These are phyloP conservation scores for Hypoxylon sp. DNA, from an alignment of 2,329 filamentous ascomycete genomes.

Conservation along the genomic window DNA sequence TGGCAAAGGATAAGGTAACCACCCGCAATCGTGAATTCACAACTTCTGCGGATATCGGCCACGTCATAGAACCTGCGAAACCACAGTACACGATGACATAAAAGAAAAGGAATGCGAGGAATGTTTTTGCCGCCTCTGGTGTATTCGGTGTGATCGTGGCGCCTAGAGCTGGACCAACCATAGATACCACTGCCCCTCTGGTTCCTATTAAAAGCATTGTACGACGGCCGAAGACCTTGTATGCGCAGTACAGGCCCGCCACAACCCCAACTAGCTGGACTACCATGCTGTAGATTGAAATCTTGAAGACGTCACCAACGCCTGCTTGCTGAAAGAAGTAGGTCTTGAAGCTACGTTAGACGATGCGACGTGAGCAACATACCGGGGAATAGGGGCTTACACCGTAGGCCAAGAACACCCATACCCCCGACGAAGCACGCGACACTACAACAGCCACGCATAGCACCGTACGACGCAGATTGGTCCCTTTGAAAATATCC, in stretches of 20 bases:
- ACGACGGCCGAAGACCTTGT: conserved; percentile 45
- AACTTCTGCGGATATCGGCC: conserved; percentile 55
- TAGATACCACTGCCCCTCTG: conserved; percentile 37
- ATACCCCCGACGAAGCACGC: conserved; percentile 50
- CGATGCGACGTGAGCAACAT: conserved; percentile 8
- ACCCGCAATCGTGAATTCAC: conserved; percentile 55
- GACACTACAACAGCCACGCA: conserved; percentile 46
- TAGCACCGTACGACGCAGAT: conserved; percentile 47
- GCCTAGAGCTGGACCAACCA: conserved; percentile 46
- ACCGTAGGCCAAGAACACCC: conserved; percentile 52
- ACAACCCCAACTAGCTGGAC: conserved; percentile 41
- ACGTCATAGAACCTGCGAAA: conserved; percentile 53
- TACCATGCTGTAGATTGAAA: conserved; percentile 39
- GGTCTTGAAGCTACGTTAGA: conserved; percentile 42
- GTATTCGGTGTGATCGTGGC: conserved; percentile 44
- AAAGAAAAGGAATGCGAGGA: conserved; percentile 46
- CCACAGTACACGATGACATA: conserved; percentile 45
- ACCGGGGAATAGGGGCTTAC: conserved; percentile 37
- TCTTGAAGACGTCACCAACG: conserved; percentile 44
- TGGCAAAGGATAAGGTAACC: conserved; percentile 45
- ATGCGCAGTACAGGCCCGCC: conserved; percentile 42
- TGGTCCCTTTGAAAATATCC: conserved; percentile 48
- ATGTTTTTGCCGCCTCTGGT: conserved; percentile 37
- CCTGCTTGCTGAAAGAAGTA: conserved; percentile 52
- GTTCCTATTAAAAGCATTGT: conserved; percentile 48